Evolutionary conservation across 371 early-diverging fungal genomes (phyloP).

Genomic region (Thermomucor indicae-seudaticae): DNA sequence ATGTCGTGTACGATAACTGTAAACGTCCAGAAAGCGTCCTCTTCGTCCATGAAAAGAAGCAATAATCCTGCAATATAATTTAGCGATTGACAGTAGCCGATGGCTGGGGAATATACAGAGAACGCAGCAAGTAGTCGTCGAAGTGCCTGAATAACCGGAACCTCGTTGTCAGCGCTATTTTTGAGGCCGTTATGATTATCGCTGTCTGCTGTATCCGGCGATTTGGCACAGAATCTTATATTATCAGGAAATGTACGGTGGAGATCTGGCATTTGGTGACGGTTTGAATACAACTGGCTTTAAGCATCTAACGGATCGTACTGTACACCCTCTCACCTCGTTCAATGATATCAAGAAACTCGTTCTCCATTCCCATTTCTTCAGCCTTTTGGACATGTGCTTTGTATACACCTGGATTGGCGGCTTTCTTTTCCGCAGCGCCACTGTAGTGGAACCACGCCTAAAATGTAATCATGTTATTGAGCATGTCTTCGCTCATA

Average conservation of each 20-base stretch:
- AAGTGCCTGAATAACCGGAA: constrained; percentile 57
- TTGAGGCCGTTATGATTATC: constrained; percentile 16
- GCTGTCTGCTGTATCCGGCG: constrained; percentile 12
- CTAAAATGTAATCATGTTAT: constrained; percentile 22
- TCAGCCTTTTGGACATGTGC: constrained; percentile 48
- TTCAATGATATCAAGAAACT: constrained; percentile 65
- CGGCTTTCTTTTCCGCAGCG: constrained; percentile 55
- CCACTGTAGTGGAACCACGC: constrained; percentile 80
- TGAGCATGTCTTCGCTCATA: too few relatives aligned
- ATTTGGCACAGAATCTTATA: constrained; percentile 43
- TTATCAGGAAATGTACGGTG: constrained; percentile 78
- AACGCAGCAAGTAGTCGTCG: constrained; percentile 71
- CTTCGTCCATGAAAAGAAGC: constrained; percentile 72
- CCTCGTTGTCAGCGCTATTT: constrained; percentile 25
- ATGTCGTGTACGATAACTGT: constrained; percentile 65
- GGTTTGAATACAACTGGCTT: too few relatives aligned
- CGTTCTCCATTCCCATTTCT: constrained; percentile 42
- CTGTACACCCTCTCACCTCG: constrained; percentile 19
- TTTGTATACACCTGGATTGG: constrained; percentile 58
- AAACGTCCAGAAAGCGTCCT: constrained; percentile 76
- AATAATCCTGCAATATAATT: constrained; percentile 77
- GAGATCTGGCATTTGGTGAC: constrained; percentile 39
- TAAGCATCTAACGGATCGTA: too few relatives aligned
- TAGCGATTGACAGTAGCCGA: constrained; percentile 82
- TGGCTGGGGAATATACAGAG: constrained; percentile 48